Evolutionary conservation across 2,329 filamentous ascomycete species (phyloP).

Genomic region (Aspergillus pseudoterreus): DNA sequence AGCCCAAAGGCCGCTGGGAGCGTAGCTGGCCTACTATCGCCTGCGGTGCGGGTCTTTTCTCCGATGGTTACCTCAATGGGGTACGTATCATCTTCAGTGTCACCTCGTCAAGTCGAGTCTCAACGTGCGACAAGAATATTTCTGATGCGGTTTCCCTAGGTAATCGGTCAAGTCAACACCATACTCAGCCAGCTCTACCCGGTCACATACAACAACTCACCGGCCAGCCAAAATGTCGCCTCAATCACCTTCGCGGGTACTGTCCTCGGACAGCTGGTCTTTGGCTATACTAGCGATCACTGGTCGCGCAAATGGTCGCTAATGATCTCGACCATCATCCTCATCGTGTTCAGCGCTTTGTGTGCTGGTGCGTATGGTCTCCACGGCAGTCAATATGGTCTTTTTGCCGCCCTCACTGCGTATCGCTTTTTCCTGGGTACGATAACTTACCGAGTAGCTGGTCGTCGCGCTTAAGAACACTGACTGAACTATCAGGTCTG

Average conservation of each 20-base stretch:
- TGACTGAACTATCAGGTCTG: constrained; percentile 27
- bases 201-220: constrained; percentile 63
- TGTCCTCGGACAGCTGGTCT: constrained; percentile 74
- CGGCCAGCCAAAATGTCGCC: constrained; percentile 69
- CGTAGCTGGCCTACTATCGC: constrained; percentile 73
- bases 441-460: too few species aligned
- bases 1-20: constrained; percentile 45
- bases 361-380: constrained; percentile 73
- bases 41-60: constrained; percentile 85
- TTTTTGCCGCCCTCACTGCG: constrained; percentile 75
- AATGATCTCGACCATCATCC: constrained; percentile 73
- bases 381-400: constrained; percentile 62
- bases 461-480: too few species aligned
- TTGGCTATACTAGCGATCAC: constrained; percentile 77
- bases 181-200: constrained; percentile 68
- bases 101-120: neutral
- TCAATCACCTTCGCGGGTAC: constrained; percentile 85
- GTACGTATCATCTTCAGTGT: constrained; percentile 42
- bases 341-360: constrained; percentile 80
- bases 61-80: constrained; percentile 88
- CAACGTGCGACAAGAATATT: neutral
- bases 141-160: constrained; percentile 37
- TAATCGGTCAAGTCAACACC: constrained; percentile 84
- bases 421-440: constrained; percentile 77
- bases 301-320: constrained; percentile 82